Evolutionary conservation across 2,329 filamentous ascomycete species (phyloP), one percentile per base, ranked within the genome.

Genomic region (Exophiala spinifera): DNA sequence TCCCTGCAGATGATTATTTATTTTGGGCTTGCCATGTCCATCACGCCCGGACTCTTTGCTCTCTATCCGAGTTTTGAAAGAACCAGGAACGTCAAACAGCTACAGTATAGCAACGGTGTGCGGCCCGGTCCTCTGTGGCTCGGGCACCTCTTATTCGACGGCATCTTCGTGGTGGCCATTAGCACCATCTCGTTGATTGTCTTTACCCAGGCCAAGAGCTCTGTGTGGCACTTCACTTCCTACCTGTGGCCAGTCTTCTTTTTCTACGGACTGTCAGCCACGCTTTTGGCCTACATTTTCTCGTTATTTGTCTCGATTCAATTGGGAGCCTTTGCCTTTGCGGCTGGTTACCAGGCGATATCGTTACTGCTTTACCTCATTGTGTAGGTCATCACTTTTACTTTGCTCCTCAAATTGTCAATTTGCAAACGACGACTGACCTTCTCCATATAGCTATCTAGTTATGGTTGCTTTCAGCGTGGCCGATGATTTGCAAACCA

Each of bases 41-140:
- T 84, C 1, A 92, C 86, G 63, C 89, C 91, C 1, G 89, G 86
- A n/a, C 90, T 96, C 74, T 94, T 95, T 64, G 82, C 88, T 0
- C 75, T 96, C 4, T 58, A 58, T 31, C 52, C 53, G 10, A 52
- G 21, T 20, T 49, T 46, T 23, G 55, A 58, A 37, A 19, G 53
- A 10, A n/a, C 46, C 13, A 44, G 34, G 15, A 51, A 56, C 5
- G 49, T 61, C 15, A 45, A 53, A 48, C 56, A 51, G 10, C 39
- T 62, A 14, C 59, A 62, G 11, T 59, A 57, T 36, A 57, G 56
- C 37, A 62, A 62, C 34, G 60, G 59, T 37, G 47, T 62, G 4
- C 33, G 49, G 17, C 14, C 52, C 3, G 25, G 23, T 2, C 49
- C 60, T n/a, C 33, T 62, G 20, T 62, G 60, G 60, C 37, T 59